These are phyloP conservation scores for Globisporangium radiosum DNA, from an alignment of 352 stramenopile species.

Conservation along the genomic window DNA sequence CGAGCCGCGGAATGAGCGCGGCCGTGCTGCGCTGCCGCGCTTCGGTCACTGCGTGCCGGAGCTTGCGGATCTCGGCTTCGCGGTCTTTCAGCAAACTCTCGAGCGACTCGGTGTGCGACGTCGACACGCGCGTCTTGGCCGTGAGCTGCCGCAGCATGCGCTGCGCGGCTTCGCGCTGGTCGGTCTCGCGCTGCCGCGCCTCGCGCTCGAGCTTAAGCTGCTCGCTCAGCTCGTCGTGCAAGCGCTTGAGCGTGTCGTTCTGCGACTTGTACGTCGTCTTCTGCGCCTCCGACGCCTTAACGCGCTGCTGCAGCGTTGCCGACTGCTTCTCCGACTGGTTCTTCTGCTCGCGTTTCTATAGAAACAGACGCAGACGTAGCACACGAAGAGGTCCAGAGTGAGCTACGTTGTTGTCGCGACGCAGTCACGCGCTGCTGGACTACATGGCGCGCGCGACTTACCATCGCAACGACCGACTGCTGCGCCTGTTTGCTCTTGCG, in stretches of 20 bases:
- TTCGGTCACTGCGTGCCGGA: conserved; percentile 65
- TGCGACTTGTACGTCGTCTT: conserved; percentile 51
- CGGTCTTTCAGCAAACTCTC: conserved; percentile 67
- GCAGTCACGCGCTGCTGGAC: not conserved
- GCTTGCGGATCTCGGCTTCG: conserved; percentile 76
- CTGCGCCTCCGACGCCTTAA: conserved; percentile 76
- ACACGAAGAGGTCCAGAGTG: not conserved
- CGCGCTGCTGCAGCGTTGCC: conserved; percentile 63
- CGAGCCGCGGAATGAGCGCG: conserved; percentile 61
- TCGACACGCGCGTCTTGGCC: conserved; percentile 57
- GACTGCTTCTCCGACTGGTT: conserved; percentile 88
- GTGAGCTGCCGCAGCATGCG: conserved; percentile 58
- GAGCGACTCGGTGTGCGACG: conserved; percentile 57
- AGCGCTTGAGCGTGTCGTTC: conserved; percentile 54
- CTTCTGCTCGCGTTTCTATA: conserved; percentile 89
- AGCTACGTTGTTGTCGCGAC: too few species aligned
- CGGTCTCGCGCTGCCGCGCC: conserved; percentile 48
- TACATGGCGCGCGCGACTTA: conserved; percentile 43
- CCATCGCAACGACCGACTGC: conserved; percentile 85
- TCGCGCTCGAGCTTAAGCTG: conserved; percentile 72
- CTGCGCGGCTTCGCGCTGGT: conserved; percentile 65
- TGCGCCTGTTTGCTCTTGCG: conserved; percentile 87
- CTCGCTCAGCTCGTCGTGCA: conserved; percentile 60
- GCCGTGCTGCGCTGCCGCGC: conserved; percentile 63
- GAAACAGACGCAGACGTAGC: conserved; percentile 10